Conservation (phyloP, 1,284 basidiomycete genomes). For the Vanrija humicola region DNA sequence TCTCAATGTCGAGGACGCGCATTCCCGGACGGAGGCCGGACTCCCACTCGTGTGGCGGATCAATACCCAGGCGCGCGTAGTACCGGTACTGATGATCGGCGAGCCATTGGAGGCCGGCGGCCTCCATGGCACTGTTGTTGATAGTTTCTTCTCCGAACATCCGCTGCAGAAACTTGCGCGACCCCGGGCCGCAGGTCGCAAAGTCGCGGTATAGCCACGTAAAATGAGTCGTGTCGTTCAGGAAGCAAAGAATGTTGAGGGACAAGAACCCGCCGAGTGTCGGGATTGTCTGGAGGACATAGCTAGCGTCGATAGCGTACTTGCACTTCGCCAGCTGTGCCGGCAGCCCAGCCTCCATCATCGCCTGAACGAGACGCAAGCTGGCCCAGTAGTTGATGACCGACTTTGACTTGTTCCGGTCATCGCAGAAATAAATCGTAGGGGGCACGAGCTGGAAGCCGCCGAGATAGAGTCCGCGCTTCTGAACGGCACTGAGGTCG, state of each 20-base stretch:
- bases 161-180: conserved; percentile 16
- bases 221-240: conserved; percentile 22
- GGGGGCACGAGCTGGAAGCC: conserved; percentile 37
- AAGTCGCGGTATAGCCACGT: conserved; percentile 25
- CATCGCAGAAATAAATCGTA: conserved; percentile 23
- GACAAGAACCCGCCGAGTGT: conserved; percentile 31
- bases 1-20: conserved; percentile 32
- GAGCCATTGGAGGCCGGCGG: conserved; percentile 33
- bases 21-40: conserved; percentile 28
- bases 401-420: conserved; percentile 7
- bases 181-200: conserved; percentile 33
- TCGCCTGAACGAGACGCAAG: conserved; percentile 23
- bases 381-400: conserved; percentile 26
- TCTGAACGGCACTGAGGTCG: conserved; percentile 13
- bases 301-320: conserved; percentile 30
- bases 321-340: conserved; percentile 4
- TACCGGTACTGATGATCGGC: conserved; percentile 31
- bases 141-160: conserved; percentile 26
- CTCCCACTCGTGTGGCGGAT: conserved; percentile 27
- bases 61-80: conserved; percentile 24
- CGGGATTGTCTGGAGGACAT: conserved; percentile 24
- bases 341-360: conserved; percentile 27
- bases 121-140: conserved; percentile 26
- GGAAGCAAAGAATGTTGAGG: conserved; percentile 23
- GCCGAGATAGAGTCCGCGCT: conserved; percentile 22